phyloP scores from a whole-genome alignment of 805 yeast species.

The Hanseniaspora lachancei region DNA sequence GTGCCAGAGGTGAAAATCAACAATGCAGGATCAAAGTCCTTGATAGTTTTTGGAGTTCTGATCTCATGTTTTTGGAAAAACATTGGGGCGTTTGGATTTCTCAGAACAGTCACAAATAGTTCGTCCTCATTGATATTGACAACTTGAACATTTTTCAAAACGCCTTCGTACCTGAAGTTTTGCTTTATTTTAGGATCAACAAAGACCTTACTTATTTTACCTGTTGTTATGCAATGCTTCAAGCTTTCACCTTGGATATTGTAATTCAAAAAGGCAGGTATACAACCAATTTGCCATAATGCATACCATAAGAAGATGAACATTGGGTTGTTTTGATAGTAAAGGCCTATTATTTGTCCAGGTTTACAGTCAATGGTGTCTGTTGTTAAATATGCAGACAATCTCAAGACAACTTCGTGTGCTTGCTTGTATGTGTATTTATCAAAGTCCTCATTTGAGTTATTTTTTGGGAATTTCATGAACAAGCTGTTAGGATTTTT shows the following conservation, averaged over 20 bases:
- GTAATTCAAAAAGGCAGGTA: conserved; percentile 76
- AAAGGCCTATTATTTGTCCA: conserved; percentile 60
- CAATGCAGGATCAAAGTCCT: conserved; percentile 51
- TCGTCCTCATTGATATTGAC: conserved; percentile 36
- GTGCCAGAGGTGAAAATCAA: conserved; percentile 88
- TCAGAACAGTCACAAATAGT: conserved; percentile 31
- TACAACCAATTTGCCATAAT: conserved; percentile 81
- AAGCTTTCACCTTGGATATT: conserved; percentile 62
- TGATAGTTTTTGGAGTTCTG: conserved; percentile 42
- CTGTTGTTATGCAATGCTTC: conserved; percentile 63
- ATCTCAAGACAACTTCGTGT: conserved; percentile 49
- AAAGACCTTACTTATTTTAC: conserved; percentile 51
- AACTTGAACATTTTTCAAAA: conserved; percentile 23
- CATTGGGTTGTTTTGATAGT: conserved; percentile 71
- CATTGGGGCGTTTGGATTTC: conserved; percentile 30
- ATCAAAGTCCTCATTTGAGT: conserved; percentile 42
- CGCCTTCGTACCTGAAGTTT: conserved; percentile 27
- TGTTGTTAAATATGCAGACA: conserved; percentile 47
- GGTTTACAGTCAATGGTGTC: conserved; percentile 50
- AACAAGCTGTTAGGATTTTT: conserved; percentile 42
- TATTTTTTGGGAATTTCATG: conserved; percentile 38
- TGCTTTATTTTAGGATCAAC: conserved; percentile 60
- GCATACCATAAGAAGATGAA: conserved; percentile 73
- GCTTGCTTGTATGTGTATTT: conserved; percentile 55
- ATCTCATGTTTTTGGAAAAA: conserved; percentile 43